Evolutionary conservation across 164 flowering plant species (phyloP), one percentile per base, ranked within the genome.

Genomic region (Euptelea pleiosperma): DNA sequence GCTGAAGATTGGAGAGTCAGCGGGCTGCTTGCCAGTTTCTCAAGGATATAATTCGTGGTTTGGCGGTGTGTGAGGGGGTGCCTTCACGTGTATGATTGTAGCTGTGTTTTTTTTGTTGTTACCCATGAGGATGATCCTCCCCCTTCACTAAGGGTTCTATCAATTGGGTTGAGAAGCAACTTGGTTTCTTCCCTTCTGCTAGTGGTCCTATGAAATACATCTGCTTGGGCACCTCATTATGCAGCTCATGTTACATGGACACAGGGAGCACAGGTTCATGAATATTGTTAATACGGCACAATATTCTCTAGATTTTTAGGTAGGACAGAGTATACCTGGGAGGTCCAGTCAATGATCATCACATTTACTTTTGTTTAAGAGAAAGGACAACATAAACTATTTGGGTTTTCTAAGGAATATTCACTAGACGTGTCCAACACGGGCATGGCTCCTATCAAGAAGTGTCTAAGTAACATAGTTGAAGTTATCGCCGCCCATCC

Each of bases 21-120:
- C 84, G 82, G 89, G 99, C 96, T 93, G 96, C 94, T 82, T 65
- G 74, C 90, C 86, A 85, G 84, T 78, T 74, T 72, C 71, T 82
- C 60, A 24, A 51, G 68, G 57, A 64, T 46, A 73, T 73, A 66
- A 76, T 63, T 71, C 72, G 87, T 86, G 91, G 94, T 73, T 75
- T 80, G 91, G 89, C 61, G 68, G 69, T 44, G 66, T 46, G 12
- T 30, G 61, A 35, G 52, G 62, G 21, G 62, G 57, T 59, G 61
- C 58, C 60, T 44, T 58, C 42, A 16, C 43, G 25, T 26, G 43
- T 19, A 33, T 58, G 61, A 40, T 39, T 43, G 30, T 24, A 41
- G 28, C 52, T 47, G 31, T 24, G 46, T 31, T 28, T 15, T 64
- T 61, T 8, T 41, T 53, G 29, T 50, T 42, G 29, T 29, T 48